Base-by-base conservation (phyloP, 2,329 filamentous ascomycete genomes). In the Sordariomycetes sp. region DNA sequence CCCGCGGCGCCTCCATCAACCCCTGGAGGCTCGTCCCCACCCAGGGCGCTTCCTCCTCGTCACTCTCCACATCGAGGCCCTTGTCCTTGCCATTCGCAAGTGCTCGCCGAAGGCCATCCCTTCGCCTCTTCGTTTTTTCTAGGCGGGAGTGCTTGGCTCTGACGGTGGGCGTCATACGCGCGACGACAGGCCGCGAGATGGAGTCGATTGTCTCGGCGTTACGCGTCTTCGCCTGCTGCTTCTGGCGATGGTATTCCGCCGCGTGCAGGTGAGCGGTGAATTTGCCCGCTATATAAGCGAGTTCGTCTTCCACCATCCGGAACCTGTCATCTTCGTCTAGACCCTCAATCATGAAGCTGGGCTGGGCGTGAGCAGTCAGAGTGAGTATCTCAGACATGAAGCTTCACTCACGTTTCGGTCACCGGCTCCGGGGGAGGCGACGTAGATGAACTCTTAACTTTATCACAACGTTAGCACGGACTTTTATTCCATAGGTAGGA, bases 261-360 rank as follows among this genome's bases (percentile, higher is more conserved):
- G 83, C 80, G 65, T 91, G 87, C 1, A 92, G 76, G 67, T 90
- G 87, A 5, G 79, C 77, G 0, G 88, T 92, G 68, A 89, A 92
- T 2, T 75, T 72, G 56, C 82, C 79, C 0, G 88, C 88, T 0
- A 83, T 80, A 17, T 78, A 72, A 22, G 86, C 71, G 61, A 94
- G 82, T 62, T 92, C 88, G 63, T 94, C 89, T 68, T 92, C 89
- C 0, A 94, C 89, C 86, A 92, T 91, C 64, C 87, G 84, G 68
- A 82, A 92, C 57, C 71, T 72, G 65, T 91, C 87, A 66, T 94
- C 89, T n/a, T 76, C 69, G 3, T 78, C 73, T n/a, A 79, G 68
- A 2, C 83, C 84, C 53, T 82, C 75, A 2, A 74, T 72, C 86
- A 92, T 90, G 66, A 76, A 76, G 34, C 81, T 84, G 57, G 10